phyloP scores from a whole-genome alignment of 306 rosid genomes.

The Corylus americana region DNA sequence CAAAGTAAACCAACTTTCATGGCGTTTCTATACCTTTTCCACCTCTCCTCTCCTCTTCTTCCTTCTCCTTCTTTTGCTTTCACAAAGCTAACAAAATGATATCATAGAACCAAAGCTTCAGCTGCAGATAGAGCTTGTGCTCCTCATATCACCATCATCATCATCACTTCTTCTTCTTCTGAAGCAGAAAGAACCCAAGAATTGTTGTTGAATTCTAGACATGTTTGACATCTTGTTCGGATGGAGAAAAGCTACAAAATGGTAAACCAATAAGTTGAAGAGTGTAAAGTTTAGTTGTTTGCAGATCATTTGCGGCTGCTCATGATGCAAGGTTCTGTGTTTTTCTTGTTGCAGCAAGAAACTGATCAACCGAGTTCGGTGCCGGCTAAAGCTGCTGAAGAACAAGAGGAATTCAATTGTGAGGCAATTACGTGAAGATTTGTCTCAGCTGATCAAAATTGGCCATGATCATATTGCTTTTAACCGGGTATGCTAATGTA shows the following conservation, averaged over 20 bases:
- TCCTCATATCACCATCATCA: background rate
- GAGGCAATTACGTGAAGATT: conserved; percentile 54
- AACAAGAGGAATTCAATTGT: conserved; percentile 57
- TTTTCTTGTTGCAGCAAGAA: conserved; percentile 54
- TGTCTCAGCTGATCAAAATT: conserved; percentile 46
- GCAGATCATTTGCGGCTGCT: background rate
- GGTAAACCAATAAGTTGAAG: conserved; percentile 42
- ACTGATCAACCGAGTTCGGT: conserved; percentile 48
- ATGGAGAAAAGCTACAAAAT: conserved; percentile 86
- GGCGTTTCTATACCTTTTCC: conserved; percentile 13
- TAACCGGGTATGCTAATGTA: conserved; percentile 43
- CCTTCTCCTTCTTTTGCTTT: background rate
- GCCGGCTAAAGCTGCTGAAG: conserved; percentile 60
- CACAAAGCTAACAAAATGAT: background rate
- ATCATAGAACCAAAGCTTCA: background rate
- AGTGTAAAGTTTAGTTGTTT: background rate
- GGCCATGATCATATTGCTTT: conserved; percentile 60
- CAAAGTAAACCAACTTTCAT: conserved; percentile 36
- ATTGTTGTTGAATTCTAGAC: conserved; percentile 15
- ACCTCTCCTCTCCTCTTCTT: background rate
- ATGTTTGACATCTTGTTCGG: conserved; percentile 80
- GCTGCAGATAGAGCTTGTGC: background rate
- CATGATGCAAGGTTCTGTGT: conserved; percentile 3
- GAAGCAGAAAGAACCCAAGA: conserved; percentile 17
- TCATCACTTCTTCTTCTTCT: background rate